A percentile compares a stretch with the other conserved stretches of the same genome.
These are phyloP conservation scores for Fusarium sp. DNA, from an alignment of 2,329 filamentous ascomycete genomes.

Conservation along the genomic window DNA sequence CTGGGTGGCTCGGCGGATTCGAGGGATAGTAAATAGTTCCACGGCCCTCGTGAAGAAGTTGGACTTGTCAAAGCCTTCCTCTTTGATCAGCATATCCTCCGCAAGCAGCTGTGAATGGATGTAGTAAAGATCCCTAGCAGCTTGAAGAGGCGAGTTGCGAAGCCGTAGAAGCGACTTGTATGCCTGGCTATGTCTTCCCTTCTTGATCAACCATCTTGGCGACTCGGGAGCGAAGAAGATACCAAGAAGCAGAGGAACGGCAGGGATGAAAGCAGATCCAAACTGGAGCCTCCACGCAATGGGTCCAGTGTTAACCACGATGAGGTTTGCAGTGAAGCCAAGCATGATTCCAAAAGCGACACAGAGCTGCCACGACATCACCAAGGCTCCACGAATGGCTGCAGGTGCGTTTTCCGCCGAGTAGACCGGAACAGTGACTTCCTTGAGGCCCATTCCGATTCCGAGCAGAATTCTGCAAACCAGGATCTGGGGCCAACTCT, in stretches of 20 bases:
- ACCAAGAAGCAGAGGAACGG: constrained; percentile 68
- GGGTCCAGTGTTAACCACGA: constrained; percentile 68
- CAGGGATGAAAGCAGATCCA: constrained; percentile 74
- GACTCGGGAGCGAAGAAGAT: constrained; percentile 74
- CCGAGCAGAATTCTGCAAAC: constrained; percentile 61
- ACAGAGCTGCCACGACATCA: constrained; percentile 69
- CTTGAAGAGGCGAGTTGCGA: constrained; percentile 70
- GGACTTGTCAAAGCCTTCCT: constrained; percentile 55
- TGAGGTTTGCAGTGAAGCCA: constrained; percentile 74
- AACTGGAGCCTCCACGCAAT: constrained; percentile 75
- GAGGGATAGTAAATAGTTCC: constrained; percentile 69
- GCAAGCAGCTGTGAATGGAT: constrained; percentile 60
- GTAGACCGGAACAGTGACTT: constrained; percentile 64
- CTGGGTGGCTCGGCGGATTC: constrained; percentile 71
- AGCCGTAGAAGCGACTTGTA: constrained; percentile 68
- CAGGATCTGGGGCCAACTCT: constrained; percentile 65
- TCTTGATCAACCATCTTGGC: constrained; percentile 75
- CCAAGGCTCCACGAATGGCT: constrained; percentile 65
- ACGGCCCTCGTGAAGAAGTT: constrained; percentile 63
- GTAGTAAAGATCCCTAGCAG: constrained; percentile 72
- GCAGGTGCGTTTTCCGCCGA: constrained; percentile 66
- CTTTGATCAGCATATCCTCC: constrained; percentile 46
- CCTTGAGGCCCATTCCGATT: constrained; percentile 69
- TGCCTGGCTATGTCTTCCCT: constrained; percentile 65
- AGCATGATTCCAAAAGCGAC: constrained; percentile 72